These are phyloP conservation scores for Rhodotorula diobovata DNA, from an alignment of 768 basidiomycete species.

Conservation along the genomic window DNA sequence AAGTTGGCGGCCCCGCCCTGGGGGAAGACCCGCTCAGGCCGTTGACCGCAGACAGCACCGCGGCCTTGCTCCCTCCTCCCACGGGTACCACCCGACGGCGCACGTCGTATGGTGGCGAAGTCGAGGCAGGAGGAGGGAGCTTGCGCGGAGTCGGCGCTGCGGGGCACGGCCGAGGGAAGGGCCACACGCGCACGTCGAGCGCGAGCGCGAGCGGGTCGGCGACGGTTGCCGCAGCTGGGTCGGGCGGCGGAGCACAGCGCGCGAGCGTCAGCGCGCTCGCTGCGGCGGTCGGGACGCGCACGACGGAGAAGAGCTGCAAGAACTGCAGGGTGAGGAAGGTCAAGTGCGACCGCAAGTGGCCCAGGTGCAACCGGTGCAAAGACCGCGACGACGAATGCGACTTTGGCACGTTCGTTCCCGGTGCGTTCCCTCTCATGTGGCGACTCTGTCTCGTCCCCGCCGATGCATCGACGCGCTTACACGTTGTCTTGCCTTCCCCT, in stretches of 20 bases:
- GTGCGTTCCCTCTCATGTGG: background rate
- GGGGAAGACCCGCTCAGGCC: too few relatives aligned
- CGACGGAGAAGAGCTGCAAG: constrained; percentile 12
- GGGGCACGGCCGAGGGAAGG: background rate
- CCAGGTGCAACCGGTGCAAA: constrained; percentile 3
- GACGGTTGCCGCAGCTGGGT: background rate
- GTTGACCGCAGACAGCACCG: too few relatives aligned
- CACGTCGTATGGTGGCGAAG: too few relatives aligned
- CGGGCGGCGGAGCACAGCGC: background rate
- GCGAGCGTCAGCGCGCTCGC: constrained; percentile 2
- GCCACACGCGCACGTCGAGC: background rate
- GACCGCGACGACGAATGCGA: constrained; percentile 16
- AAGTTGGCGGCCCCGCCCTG: too few relatives aligned
- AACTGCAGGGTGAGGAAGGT: constrained; percentile 8
- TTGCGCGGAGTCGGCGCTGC: background rate
- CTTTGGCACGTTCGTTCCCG: constrained; percentile 21
- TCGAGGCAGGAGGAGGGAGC: too few relatives aligned
- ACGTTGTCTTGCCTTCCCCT: background rate
- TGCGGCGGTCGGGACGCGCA: background rate
- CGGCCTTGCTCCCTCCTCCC: too few relatives aligned
- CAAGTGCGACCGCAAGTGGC: constrained; percentile 22
- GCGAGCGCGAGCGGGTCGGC: background rate
- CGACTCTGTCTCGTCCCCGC: too few relatives aligned
- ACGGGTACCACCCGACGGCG: too few relatives aligned
- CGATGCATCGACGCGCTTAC: too few relatives aligned